Conservation (phyloP, 164 flowering plant genomes). For the Vitis riparia region DNA sequence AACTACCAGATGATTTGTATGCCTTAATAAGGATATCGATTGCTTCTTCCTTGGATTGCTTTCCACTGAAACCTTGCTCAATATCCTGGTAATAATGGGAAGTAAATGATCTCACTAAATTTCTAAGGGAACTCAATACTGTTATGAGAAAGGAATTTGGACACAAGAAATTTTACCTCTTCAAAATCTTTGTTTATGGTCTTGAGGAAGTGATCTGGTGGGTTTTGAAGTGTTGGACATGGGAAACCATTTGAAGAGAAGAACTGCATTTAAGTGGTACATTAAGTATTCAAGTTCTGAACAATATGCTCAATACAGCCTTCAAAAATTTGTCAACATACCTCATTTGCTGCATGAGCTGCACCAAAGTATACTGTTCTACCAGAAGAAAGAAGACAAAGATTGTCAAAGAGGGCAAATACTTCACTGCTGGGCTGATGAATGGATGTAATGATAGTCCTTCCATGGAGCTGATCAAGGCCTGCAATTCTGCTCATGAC, state of each 20-base stretch:
- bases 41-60: constrained; percentile 23
- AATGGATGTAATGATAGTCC: constrained; percentile 33
- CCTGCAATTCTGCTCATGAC: constrained; percentile 31
- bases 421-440: constrained; percentile 48
- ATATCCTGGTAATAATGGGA: constrained; percentile 17
- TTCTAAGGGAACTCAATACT: no score
- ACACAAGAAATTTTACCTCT: constrained; percentile 30
- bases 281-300: not conserved
- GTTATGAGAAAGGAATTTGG: no score
- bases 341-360: constrained; percentile 26
- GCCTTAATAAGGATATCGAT: constrained; percentile 23
- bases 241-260: constrained; percentile 67
- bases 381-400: constrained; percentile 36
- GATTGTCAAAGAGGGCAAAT: constrained; percentile 34
- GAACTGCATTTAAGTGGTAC: constrained; percentile 36
- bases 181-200: constrained; percentile 78
- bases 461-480: constrained; percentile 2
- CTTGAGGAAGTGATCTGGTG: constrained; percentile 77
- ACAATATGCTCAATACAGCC: not conserved
- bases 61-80: constrained; percentile 20
- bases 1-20: constrained; percentile 22
- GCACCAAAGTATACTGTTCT: constrained; percentile 41
- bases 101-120: no score
- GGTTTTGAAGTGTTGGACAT: constrained; percentile 68
- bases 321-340: not conserved